Base-by-base conservation (phyloP, 306 rosid species). In the Psophocarpus tetragonolobus region DNA sequence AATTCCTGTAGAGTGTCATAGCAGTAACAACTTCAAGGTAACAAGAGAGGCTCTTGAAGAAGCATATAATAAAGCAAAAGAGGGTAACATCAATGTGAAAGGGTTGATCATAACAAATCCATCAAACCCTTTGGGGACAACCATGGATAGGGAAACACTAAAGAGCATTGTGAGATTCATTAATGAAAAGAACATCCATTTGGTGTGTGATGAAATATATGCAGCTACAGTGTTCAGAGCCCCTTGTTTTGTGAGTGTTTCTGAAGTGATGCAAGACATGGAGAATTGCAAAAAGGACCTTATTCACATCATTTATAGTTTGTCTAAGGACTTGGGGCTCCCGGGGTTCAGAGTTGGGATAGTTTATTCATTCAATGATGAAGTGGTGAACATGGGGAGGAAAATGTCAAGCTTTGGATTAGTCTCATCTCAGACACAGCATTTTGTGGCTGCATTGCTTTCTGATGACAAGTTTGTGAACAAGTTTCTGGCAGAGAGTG, bases 351-450 rank as follows among this genome's bases (percentile, higher is more conserved):
- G 98, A 26, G 96, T 95, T 3, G 98, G 98, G 3, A 85, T 95
- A 5, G 90, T 95, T 60, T 95, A 92, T 68, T 95, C 98, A 3
- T 91, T 79, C 83, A 95, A 92, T 8, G 96, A 92, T 6, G 50
- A 3, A 0, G 97, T 92, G 1, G 93, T 95, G 1, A 77, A 20
- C 10, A 42, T 56, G 8, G 91, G 82, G 12, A 79, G 97, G 1
- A 89, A 84, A 67, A 95, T 95, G 98, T 95, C 98, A 1, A 95
- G 98, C 21, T 95, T 92, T 6, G 97, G 97, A 8, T 65, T 95
- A 23, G 90, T 92, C 5, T 95, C 98, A 0, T 84, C 97, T 0
- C 96, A 92, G 36, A 91, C 98, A 17, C 98, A 95, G 24, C 64
- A 85, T 74, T 38, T 95, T 53, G 85, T 95, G 0, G 88, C 97